Percentiles rank a stretch among this genome's conserved stretches.
Evolutionary conservation across 768 basidiomycete species (phyloP).

Genomic region (Atractiella rhizophila): DNA sequence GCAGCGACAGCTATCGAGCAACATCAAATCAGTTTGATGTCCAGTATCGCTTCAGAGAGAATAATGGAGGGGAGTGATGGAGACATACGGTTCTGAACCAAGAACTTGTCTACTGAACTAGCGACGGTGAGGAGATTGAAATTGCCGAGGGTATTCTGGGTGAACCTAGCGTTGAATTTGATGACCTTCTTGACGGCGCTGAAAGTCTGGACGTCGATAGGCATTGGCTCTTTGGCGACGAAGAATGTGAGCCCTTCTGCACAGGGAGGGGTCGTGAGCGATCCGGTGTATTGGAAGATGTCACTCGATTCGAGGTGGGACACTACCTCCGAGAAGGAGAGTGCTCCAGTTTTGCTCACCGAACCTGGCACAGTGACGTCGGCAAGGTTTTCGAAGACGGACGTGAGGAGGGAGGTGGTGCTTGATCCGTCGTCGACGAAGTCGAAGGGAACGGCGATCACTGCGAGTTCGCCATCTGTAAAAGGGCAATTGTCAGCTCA

Average conservation of each 20-base stretch:
- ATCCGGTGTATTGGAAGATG: background rate
- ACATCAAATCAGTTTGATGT: too few relatives aligned
- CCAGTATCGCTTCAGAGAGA: too few relatives aligned
- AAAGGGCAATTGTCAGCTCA: too few relatives aligned
- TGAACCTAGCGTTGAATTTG: background rate
- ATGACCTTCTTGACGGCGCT: background rate
- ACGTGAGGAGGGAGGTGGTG: background rate
- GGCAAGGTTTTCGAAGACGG: background rate
- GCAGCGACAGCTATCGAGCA: too few relatives aligned
- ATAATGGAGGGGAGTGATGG: too few relatives aligned
- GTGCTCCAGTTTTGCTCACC: background rate
- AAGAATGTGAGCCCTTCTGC: background rate
- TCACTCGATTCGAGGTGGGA: too few relatives aligned
- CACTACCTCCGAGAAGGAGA: background rate
- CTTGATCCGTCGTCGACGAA: background rate
- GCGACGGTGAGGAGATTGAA: background rate
- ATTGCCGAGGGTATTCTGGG: background rate
- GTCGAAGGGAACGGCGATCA: background rate
- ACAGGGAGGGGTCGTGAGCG: conserved; percentile 4
- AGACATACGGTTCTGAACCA: too few relatives aligned
- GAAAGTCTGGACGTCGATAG: background rate
- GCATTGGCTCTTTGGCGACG: background rate
- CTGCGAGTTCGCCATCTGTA: background rate
- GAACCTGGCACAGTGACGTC: background rate
- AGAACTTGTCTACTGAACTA: background rate